Base-by-base conservation (phyloP, 768 basidiomycete species). In the Amanita rimosa region DNA sequence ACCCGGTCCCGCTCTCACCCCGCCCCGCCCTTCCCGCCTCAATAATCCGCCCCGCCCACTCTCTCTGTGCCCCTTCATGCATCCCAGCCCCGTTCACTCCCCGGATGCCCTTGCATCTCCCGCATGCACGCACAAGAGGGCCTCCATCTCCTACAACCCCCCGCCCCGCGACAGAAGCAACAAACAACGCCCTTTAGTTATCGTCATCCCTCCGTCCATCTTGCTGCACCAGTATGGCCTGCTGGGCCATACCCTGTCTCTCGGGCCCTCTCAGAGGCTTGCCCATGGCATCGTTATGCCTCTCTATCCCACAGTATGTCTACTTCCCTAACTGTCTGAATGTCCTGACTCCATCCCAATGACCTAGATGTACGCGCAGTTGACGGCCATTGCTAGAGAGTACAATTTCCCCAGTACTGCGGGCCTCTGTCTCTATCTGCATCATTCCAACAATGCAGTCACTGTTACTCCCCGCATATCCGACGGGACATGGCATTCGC, bases 351-450 rank as follows among this genome's bases (percentile, higher is more conserved):
- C 41, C 34, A 22, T 46, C 38, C 34, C 19, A 19, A 10, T 40
- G 46, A 27, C 27, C 27, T 9, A 91, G 89, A 76, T 90, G 71
- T 80, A 78, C 57, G 78, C 74, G 13, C 88, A 92, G 62, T 66
- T 90, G 29, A 73, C 74, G 24, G 83, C 85, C 8, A 88, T 92
- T 52, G 85, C 86, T 3, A 76, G 79, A 44, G 87, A 91, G 61
- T 90, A 81, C 65, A 83, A 78, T 58, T 85, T 90, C 54, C 88
- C 88, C 0, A 85, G 82, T 59, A 82, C 74, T 17, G 60, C 74
- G 7, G 88, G 88, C 19, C 58, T 91, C n/a, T 85, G 81, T 60
- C 72, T 90, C n/a, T 91, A 88, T 59, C 70, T 85, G 47, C 82
- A 81, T 49, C 71, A 79, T 50, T 68, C 68, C 16, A 79, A 85